These are phyloP conservation scores for Phytophthora pini DNA, from an alignment of 352 stramenopile species.

Conservation along the genomic window DNA sequence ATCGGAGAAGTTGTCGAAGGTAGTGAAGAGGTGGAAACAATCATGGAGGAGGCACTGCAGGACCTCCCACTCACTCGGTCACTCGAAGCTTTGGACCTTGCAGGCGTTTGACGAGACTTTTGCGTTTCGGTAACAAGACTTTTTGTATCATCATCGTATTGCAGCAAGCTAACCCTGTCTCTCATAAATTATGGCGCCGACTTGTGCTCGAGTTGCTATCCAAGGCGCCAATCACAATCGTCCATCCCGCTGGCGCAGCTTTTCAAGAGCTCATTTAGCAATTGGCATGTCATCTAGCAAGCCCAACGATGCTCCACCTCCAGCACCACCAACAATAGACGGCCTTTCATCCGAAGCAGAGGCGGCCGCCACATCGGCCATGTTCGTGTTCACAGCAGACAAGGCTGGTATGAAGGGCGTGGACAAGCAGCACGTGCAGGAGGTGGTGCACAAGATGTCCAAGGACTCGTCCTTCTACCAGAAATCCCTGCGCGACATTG, in stretches of 20 bases:
- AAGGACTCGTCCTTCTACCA: slow-evolving; percentile 94
- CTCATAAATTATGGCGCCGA: slow-evolving; percentile 22
- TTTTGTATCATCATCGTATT: slow-evolving; percentile 7
- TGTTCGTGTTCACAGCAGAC: slow-evolving; percentile 87
- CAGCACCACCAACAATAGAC: neutral
- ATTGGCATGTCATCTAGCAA: slow-evolving; percentile 30
- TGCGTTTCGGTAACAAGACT: slow-evolving; percentile 8
- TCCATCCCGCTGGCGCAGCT: slow-evolving; percentile 20
- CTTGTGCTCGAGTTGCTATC: slow-evolving; percentile 12
- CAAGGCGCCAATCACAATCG: slow-evolving; percentile 23
- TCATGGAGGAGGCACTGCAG: slow-evolving; percentile 68
- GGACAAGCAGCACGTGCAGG: slow-evolving; percentile 91
- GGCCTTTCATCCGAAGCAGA: neutral
- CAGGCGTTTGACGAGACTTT: slow-evolving; percentile 48
- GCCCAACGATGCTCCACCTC: slow-evolving; percentile 1
- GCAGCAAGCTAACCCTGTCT: neutral
- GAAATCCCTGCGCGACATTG: slow-evolving; percentile 91
- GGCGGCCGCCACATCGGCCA: slow-evolving; percentile 30
- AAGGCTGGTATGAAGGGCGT: slow-evolving; percentile 91
- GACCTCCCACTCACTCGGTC: slow-evolving; percentile 77
- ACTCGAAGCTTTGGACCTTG: slow-evolving; percentile 81
- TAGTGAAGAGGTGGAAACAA: slow-evolving; percentile 62
- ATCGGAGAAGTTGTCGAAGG: slow-evolving; percentile 57
- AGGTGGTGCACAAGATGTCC: slow-evolving; percentile 94
- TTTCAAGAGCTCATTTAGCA: slow-evolving; percentile 28